Conservation (phyloP, 1,284 basidiomycete genomes). For the Fereydounia khargensis region DNA sequence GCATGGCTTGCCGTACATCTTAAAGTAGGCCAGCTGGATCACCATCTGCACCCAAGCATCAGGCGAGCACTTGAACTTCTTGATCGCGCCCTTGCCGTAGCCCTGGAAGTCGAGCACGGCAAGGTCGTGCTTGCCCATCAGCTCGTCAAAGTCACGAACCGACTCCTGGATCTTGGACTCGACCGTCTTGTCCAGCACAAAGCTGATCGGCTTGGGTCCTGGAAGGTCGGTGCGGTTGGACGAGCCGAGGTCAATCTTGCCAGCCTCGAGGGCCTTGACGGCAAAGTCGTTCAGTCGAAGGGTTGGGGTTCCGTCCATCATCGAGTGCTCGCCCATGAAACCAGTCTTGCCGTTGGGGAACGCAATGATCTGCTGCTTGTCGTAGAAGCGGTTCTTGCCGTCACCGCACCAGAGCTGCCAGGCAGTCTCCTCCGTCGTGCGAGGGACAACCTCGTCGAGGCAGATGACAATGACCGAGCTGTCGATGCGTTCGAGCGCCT, state of each 20-base stretch:
- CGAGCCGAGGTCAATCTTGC: conserved; percentile 69
- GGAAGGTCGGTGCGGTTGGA: conserved; percentile 63
- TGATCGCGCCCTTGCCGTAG: conserved; percentile 87
- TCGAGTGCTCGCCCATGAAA: conserved; percentile 91
- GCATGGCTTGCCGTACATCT: conserved; percentile 74
- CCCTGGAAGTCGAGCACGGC: conserved; percentile 81
- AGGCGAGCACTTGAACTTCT: conserved; percentile 82
- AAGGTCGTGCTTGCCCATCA: conserved; percentile 78
- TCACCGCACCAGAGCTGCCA: conserved; percentile 87
- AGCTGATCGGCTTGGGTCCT: conserved; percentile 69
- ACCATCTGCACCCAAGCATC: conserved; percentile 92
- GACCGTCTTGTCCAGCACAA: conserved; percentile 67
- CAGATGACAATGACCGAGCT: conserved; percentile 83
- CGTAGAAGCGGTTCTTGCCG: conserved; percentile 89
- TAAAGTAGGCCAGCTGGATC: conserved; percentile 90
- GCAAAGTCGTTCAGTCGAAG: conserved; percentile 93
- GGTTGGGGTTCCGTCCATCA: conserved; percentile 95
- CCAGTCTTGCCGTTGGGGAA: conserved; percentile 85
- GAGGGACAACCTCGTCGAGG: conserved; percentile 76
- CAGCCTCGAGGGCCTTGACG: conserved; percentile 73
- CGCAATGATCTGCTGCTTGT: conserved; percentile 80
- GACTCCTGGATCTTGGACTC: conserved; percentile 63
- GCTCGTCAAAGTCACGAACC: conserved; percentile 71
- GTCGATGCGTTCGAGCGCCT: conserved; percentile 78
- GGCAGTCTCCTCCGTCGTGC: conserved; percentile 70